Base-by-base conservation (phyloP, 73 alveolate genomes). In the Paramecium biaurelia region DNA sequence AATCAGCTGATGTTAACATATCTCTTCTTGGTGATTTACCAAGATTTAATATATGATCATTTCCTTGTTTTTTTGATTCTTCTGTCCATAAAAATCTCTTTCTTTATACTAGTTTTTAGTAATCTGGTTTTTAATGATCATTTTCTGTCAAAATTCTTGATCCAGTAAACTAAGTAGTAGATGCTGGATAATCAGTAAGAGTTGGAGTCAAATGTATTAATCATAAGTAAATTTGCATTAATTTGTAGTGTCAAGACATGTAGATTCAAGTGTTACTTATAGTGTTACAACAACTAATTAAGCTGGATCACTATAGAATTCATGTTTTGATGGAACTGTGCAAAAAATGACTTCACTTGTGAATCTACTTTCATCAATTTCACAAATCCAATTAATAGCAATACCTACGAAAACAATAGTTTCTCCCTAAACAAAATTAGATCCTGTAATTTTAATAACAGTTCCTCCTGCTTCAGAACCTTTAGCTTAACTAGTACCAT, bases 381-480 rank as follows among this genome's bases (percentile, higher is more conserved):
- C 74, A 21, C 90, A 79, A 4, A 43, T 7, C 90, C 90, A 79
- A 79, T 79, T 79, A 24, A 79, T 8, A 14, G 70, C 76, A 1
- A 9, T 18, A 12, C 90, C 90, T n/a, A 79, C 47, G 23, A 79
- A 79, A 2, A 47, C 72, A n/a, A 79, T 6, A 20, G 76, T 79
- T 79, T 38, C 90, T 42, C 49, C 42, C 23, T 23, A 1, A 12
- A 43, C 49, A 35, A 79, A 79, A 23, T 79, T 45, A 23, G 45
- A 41, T 79, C 90, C 90, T 42, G 90, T 79, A 41, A 79, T 79
- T 43, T 41, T 79, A 41, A 79, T 79, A 18, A 38, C 43, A 15
- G 70, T 42, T 24, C 90, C 90, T 20, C 90, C 90, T 1, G 90
- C 70, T 79, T 79, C 90, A 43, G 90, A 79, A 15, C 90, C 90